Evolutionary conservation across 331 rosid genomes (phyloP), one percentile per base, ranked within the genome.

Genomic region (Phaseolus coccineus): DNA sequence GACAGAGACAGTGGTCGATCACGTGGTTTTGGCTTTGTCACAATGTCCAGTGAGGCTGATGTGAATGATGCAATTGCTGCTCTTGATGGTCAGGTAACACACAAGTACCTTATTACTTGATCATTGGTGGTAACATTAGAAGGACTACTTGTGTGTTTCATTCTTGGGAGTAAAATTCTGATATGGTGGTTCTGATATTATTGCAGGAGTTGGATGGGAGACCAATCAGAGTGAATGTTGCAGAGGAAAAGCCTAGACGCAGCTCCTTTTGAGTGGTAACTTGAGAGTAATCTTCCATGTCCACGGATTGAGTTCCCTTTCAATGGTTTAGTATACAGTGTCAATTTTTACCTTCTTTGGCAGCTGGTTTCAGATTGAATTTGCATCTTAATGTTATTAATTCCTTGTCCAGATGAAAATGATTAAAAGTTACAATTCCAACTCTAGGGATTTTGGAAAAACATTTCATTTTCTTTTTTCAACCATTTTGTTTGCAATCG

Each of bases 11-110:
- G 90, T 19, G 94, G 98, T 70, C 93, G 99, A 53, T 96, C 99
- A 8, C 99, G 99, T 62, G 99, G 99, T 57, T 96, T 96, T 86
- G 99, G 97, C 80, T 96, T 96, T 76, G 99, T 96, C 48, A 87
- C 91, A 58, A 85, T 96, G 93, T 51, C 92, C 56, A 84, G 82
- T 52, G 99, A 93, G 73, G 69, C 84, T 28, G 99, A 87, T 58
- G 81, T 88, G 93, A 90, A 91, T 71, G 93, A 87, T 68, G 99
- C 99, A 83, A 91, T 96, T 83, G 94, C 92, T 82, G 99, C 98
- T 67, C 90, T 93, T 44, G 98, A 96, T 80, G 99, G 99, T 71
- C 96, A 93, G 99, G 99, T 96, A 93, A 53, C 22, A 39, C 65
- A 61, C 30, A 46, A 73, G 10, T 56, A 9, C 53, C 76, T 77